Conservation (phyloP, 2,329 filamentous ascomycete species). For the Graphiopsis chlorocephala region DNA sequence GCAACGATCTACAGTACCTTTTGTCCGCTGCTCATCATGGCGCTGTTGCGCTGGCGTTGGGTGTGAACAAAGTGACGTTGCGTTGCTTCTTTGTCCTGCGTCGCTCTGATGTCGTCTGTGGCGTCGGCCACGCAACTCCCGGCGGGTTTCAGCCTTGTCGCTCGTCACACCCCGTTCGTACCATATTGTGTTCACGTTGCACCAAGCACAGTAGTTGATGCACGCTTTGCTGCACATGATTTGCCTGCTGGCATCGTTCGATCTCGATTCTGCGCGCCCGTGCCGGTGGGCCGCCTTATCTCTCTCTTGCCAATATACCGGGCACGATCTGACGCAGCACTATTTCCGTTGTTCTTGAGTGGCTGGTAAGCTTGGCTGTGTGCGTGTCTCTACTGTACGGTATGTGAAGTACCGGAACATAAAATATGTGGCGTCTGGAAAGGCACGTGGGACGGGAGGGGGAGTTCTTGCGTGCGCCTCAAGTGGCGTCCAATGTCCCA, state of each 20-base stretch:
- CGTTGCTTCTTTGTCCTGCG: not conserved
- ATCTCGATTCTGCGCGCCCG: not conserved
- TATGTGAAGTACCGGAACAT: not conserved
- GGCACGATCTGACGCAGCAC: not conserved
- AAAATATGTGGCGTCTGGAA: not conserved
- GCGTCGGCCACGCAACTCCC: not conserved
- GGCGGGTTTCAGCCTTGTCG: not conserved
- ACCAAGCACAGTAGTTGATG: not conserved
- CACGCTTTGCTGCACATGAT: not conserved
- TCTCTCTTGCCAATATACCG: not conserved
- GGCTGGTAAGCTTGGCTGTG: not conserved
- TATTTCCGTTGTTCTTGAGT: not conserved
- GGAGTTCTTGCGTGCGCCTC: not conserved
- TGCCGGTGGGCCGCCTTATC: not conserved
- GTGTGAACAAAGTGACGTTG: not conserved
- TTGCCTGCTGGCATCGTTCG: not conserved
- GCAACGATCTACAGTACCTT: conserved; percentile 2
- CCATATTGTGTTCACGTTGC: not conserved
- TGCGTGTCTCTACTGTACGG: not conserved
- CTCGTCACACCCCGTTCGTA: not conserved
- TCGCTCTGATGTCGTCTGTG: not conserved
- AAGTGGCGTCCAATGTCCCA: not conserved
- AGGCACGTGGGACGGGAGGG: not conserved
- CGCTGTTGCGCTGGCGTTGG: not conserved
- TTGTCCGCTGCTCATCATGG: not conserved